Base-by-base conservation (phyloP, 192 early-diverging fungal genomes). In the Podila epigama region DNA sequence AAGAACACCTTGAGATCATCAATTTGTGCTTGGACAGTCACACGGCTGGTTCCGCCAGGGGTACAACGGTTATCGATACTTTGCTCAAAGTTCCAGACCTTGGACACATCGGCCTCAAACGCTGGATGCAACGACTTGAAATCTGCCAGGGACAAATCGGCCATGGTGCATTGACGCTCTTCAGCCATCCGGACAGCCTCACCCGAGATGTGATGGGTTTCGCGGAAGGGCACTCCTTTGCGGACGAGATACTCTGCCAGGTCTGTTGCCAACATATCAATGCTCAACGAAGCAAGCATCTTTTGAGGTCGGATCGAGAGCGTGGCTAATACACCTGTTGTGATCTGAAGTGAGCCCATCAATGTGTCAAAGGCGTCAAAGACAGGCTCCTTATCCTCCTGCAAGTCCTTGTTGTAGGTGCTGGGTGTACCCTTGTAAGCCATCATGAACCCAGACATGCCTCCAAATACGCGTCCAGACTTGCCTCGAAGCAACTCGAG, bases 361-460 rank as follows among this genome's bases (percentile, higher is more conserved):
- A 98, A 71, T 3, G 93, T 98, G 79, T 98, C 96, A 13, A 89
- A 89, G 2, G 96, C 91, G 69, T 98, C 96, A 85, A 99, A 99
- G 83, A 99, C 88, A 33, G 97, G 96, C 79, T 99, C 97, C 85
- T 99, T 99, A 81, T 98, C 97, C 82, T 98, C 97, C 81, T 99
- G 97, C 63, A 99, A 87, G 72, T 98, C 97, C 82, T 98, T 98
- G 86, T 99, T 99, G 85, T 99, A 99, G 12, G 97, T 99, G 78
- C 92, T 94, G 12, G 97, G 96, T 59, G 95, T 84, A 9, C 96
- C 97, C 85, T 99, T 99, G 85, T 94, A 89, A 3, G 96, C 93
- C 97, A 99, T 99, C 89, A 99, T 90, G 75, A 99, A 98, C 7
- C 96, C 96, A 51, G 92, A 75, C 92, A 97, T 90, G 75, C 89